Conservation (phyloP, 208 protist species). For the Tritrichomonas musculus region DNA sequence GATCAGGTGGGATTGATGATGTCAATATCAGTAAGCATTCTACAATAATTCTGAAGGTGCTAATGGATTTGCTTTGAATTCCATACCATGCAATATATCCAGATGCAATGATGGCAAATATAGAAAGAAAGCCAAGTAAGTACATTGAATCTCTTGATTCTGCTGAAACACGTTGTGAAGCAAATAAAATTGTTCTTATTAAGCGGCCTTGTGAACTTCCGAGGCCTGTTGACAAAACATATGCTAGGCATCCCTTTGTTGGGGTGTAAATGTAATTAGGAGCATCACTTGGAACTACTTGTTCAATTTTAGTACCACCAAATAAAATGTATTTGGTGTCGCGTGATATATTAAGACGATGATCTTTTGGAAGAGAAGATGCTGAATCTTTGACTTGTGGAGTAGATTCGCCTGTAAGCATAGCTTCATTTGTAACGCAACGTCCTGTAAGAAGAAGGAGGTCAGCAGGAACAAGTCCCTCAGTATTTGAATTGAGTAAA, state of each 20-base stretch:
- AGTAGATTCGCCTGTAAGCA: constrained; percentile 54
- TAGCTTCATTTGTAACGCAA: constrained; percentile 51
- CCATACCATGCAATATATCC: constrained; percentile 46
- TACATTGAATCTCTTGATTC: constrained; percentile 82
- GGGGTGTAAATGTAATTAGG: constrained; percentile 40
- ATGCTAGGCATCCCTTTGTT: constrained; percentile 70
- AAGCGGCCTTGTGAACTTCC: constrained; percentile 84
- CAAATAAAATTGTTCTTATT: constrained; percentile 69
- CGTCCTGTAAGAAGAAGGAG: constrained; percentile 77
- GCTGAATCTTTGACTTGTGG: constrained; percentile 45
- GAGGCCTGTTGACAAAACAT: constrained; percentile 96
- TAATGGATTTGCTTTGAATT: constrained; percentile 49
- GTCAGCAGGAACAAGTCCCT: constrained; percentile 54
- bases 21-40: constrained; percentile 83
- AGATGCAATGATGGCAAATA: constrained; percentile 71
- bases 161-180: constrained; percentile 78
- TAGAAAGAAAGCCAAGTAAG: constrained; percentile 89
- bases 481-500: background rate
- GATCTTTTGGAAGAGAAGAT: background rate
- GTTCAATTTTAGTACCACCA: constrained; percentile 19
- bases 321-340: background rate
- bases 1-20: constrained; percentile 86
- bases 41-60: constrained; percentile 89
- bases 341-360: background rate
- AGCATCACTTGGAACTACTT: background rate